A percentile compares a stretch with the other conserved stretches of the same genome.
Conservation (phyloP, 2,329 filamentous ascomycete genomes). For the Didymella keratinophila region DNA sequence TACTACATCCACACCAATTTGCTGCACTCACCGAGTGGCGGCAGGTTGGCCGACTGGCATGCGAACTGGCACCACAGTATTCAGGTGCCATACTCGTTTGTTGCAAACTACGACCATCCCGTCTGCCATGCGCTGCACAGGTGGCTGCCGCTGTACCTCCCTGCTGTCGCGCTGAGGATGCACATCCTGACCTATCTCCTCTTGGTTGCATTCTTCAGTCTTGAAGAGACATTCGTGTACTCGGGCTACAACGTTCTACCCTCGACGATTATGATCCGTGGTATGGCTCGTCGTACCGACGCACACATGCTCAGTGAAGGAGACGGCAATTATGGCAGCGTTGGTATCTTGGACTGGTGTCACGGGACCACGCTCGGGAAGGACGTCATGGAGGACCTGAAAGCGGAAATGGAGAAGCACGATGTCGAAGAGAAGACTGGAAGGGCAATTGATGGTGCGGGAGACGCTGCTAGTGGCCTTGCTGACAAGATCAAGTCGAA, state of each 20-base stretch:
- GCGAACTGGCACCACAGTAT: constrained; percentile 66
- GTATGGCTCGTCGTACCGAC: constrained; percentile 66
- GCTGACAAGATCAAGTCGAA: constrained; percentile 40
- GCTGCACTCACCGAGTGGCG: constrained; percentile 63
- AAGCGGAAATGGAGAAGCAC: constrained; percentile 64
- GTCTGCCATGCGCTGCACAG: constrained; percentile 68
- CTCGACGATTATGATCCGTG: constrained; percentile 63
- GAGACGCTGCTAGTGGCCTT: constrained; percentile 41
- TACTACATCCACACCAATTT: constrained; percentile 78
- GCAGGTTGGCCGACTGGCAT: constrained; percentile 53
- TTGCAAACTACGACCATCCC: constrained; percentile 73
- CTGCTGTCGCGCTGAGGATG: constrained; percentile 69
- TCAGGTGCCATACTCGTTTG: constrained; percentile 66
- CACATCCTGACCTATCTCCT: constrained; percentile 77
- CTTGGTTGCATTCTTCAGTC: constrained; percentile 67
- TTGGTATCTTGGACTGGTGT: constrained; percentile 62
- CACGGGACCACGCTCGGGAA: constrained; percentile 58
- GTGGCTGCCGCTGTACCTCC: constrained; percentile 71
- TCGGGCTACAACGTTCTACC: constrained; percentile 72
- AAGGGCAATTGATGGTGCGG: constrained; percentile 47
- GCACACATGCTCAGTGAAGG: constrained; percentile 66
- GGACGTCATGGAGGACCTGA: constrained; percentile 64
- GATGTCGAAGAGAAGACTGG: constrained; percentile 55
- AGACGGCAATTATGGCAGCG: constrained; percentile 67
- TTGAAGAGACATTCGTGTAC: constrained; percentile 72